These are phyloP conservation scores for Globisporangium takayamanum DNA, from an alignment of 352 stramenopile genomes.

Conservation along the genomic window DNA sequence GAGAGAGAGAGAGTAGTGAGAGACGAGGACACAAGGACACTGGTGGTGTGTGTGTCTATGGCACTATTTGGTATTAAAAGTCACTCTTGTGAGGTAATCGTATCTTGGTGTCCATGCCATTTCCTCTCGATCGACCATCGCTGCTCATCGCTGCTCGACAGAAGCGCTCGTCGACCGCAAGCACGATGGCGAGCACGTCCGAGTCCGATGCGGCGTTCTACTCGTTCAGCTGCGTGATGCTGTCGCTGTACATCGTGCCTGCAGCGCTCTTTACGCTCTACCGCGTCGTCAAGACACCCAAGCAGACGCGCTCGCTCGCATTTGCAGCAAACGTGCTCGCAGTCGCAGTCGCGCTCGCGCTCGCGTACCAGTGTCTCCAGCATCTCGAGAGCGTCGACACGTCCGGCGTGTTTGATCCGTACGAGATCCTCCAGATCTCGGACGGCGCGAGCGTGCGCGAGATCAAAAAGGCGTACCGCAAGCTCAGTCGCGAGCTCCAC, in stretches of 20 bases:
- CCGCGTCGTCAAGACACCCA: slow-evolving; percentile 35
- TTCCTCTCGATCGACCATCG: no score
- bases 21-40: no score
- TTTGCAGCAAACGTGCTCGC: slow-evolving; percentile 47
- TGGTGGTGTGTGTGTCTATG: no score
- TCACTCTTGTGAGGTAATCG: no score
- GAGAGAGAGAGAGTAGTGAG: no score
- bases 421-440: slow-evolving; percentile 74
- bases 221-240: slow-evolving; percentile 77
- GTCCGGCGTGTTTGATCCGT: slow-evolving; percentile 77
- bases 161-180: not conserved
- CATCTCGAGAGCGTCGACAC: slow-evolving; percentile 68
- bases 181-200: slow-evolving; percentile 25
- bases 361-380: slow-evolving; percentile 44
- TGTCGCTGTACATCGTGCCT: slow-evolving; percentile 71
- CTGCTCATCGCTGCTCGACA: no score
- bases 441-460: slow-evolving; percentile 42
- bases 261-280: slow-evolving; percentile 47
- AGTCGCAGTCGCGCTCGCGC: slow-evolving; percentile 36
- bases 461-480: slow-evolving; percentile 75
- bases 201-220: slow-evolving; percentile 79
- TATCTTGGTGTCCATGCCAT: no score
- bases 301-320: slow-evolving; percentile 35
- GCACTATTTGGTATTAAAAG: no score
- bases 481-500: slow-evolving; percentile 59